These are phyloP conservation scores for Aspergillus carbonarius DNA, from an alignment of 2,329 filamentous ascomycete genomes.

Conservation along the genomic window DNA sequence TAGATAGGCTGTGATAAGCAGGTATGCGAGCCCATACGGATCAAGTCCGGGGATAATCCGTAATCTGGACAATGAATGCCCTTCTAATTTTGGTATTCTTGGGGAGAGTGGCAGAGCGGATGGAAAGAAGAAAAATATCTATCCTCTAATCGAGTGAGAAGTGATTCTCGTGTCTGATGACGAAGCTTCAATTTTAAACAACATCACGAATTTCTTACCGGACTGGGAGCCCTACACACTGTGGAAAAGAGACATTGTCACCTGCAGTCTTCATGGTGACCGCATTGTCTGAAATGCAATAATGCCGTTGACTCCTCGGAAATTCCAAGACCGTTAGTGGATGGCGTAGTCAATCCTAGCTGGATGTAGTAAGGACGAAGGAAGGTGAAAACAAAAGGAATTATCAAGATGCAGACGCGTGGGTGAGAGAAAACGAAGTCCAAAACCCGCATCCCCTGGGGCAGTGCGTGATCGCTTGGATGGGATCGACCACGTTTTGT, in stretches of 20 bases:
- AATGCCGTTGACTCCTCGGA: constrained; percentile 11
- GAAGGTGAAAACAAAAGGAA: background rate
- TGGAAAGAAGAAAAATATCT: background rate
- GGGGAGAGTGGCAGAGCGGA: background rate
- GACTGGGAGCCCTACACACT: background rate
- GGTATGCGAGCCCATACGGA: constrained; percentile 3
- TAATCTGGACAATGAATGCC: background rate
- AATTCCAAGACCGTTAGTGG: constrained; percentile 1
- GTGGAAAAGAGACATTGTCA: background rate
- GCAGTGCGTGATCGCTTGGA: constrained; percentile 15
- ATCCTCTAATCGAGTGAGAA: background rate
- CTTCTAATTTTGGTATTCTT: background rate
- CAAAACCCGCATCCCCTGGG: constrained; percentile 9
- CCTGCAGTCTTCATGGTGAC: constrained; percentile 1
- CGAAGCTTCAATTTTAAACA: background rate
- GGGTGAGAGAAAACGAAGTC: background rate
- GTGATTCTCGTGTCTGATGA: background rate
- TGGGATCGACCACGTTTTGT: constrained; percentile 23
- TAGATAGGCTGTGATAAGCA: background rate
- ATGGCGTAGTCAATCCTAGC: constrained; percentile 1
- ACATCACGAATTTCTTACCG: background rate
- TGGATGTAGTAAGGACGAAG: background rate
- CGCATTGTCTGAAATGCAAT: constrained; percentile 7
- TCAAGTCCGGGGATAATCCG: background rate
- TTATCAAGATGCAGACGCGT: background rate